Evolutionary conservation across 257 asterid species (phyloP), one percentile per base, ranked within the genome.

Genomic region (Gentiana straminea): DNA sequence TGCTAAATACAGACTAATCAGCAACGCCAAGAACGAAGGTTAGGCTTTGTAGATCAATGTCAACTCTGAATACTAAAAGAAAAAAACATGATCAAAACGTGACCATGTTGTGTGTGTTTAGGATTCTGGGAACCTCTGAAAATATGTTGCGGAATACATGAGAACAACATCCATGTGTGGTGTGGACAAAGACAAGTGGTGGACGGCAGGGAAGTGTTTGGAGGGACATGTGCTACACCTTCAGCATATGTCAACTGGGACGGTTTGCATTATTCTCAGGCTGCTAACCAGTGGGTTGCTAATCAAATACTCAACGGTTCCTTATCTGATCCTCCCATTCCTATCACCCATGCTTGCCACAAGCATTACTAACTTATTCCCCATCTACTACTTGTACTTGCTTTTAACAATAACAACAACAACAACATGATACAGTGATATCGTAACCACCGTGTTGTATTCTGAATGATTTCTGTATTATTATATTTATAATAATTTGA

Each of bases 221-320:
- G 77, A 33, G 68, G 65, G 6, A 54, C 79, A 8, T 78, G 89
- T 34, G 43, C 57, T 32, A 45, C 75, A 13, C 83, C 83, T 8
- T 72, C 71, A 1, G 15, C 56, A 4, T 61, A 56, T 12, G 60
- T 79, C 13, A 75, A 77, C 68, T 79, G 85, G 81, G 85, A 79
- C 49, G 81, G 81, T 1, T 60, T 67, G 37, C 78, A 75, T 50
- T 70, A 64, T 38, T 59, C 82, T 50, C 57, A 79, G 62, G 80
- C 78, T 35, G 78, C 86, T 10, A 79, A 76, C 71, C 74, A 70
- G 11, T 76, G 82, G 86, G 37, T 76, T 54, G 72, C 76, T 0
- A 66, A 66, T 65, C 71, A 15, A 48, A 55, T 79, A 35, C 66
- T 70, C 35, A 70, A 65, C 37, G 82, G 85, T 46, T 70, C 75